Base-by-base conservation (phyloP, 176 grass and related monocot genomes). In the Cocos nucifera region DNA sequence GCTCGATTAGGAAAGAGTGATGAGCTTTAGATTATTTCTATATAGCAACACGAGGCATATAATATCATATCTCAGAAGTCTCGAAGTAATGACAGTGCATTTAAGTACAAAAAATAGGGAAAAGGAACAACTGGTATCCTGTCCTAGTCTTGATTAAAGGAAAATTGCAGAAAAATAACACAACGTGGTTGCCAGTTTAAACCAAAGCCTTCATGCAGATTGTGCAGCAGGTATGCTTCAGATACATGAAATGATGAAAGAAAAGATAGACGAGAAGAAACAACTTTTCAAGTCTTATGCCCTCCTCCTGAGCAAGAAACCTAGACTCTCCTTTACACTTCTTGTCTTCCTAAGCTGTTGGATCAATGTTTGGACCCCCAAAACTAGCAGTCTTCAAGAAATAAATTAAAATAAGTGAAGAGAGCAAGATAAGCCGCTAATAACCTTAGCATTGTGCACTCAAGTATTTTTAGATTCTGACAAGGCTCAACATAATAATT, bases 281-380 rank as follows among this genome's bases (percentile, higher is more conserved):
- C 2, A 54, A 54, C 21, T 28, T 26, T 35, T 39, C 8, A 39
- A 39, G 32, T 39, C 8, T 39, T 39, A 35, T 35, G 28, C 35
- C 57, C 51, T 60, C 62, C 83, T 92, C 87, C 87, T 97, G 93
- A 23, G 87, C 87, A 63, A 87, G 93, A 73, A 88, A 97, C 73
- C 93, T 82, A 8, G 93, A 97, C 78, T 97, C 87, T 35, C 93
- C 93, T 83, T 92, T 97, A 60, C 93, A 92, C 70, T 91, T 97
- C 21, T 97, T 97, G 70, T 91, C 93, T 77, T 97, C 93, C 93
- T 87, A 97, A 19, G 93, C 93, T 20, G 87, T 85, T 30, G 87
- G 93, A 80, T 97, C 87, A 28, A 97, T 91, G 65, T 97, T 97
- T 26, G 93, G 91, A 32, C 87, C 93, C 63, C 93, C 93, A 65